Evolutionary conservation across 352 stramenopile genomes (phyloP).

Genomic region (Phytophthora capsici): DNA sequence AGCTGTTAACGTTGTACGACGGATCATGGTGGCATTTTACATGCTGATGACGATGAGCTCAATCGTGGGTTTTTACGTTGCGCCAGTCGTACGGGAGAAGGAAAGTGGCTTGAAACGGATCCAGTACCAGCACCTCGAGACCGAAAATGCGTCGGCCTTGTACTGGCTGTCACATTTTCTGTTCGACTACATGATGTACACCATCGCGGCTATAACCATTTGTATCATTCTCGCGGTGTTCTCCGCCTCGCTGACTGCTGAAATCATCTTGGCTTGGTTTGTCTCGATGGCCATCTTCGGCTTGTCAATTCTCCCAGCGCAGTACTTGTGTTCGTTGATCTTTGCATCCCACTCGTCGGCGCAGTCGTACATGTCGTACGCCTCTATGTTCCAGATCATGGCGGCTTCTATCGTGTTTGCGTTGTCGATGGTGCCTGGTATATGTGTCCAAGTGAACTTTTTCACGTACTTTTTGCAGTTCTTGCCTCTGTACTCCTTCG

Average conservation of each 20-base stretch:
- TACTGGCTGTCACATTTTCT: conserved; percentile 79
- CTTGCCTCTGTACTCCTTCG: conserved; percentile 70
- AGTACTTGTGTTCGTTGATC: conserved; percentile 69
- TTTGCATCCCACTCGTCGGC: conserved; percentile 82
- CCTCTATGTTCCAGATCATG: conserved; percentile 75
- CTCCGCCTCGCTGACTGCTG: conserved; percentile 31
- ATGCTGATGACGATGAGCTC: conserved; percentile 68
- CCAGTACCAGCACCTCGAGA: conserved; percentile 74
- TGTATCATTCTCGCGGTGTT: conserved; percentile 48
- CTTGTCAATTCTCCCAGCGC: conserved; percentile 65
- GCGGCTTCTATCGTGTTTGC: conserved; percentile 50
- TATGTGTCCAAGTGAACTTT: conserved; percentile 56
- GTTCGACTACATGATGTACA: conserved; percentile 65
- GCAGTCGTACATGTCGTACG: conserved; percentile 81
- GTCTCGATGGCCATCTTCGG: conserved; percentile 49
- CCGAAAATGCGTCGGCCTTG: conserved; percentile 46
- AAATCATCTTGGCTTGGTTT: conserved; percentile 51
- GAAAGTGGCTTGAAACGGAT: conserved; percentile 75
- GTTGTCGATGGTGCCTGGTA: conserved; percentile 53
- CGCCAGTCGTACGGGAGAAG: conserved; percentile 71
- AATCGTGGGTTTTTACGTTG: conserved; percentile 70
- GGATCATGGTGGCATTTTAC: conserved; percentile 93
- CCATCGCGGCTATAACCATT: conserved; percentile 40
- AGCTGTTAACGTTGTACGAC: conserved; percentile 58
- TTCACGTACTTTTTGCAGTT: conserved; percentile 56